Evolutionary conservation across 2,329 filamentous ascomycete genomes (phyloP).

Genomic region (Microsporum ferrugineum): DNA sequence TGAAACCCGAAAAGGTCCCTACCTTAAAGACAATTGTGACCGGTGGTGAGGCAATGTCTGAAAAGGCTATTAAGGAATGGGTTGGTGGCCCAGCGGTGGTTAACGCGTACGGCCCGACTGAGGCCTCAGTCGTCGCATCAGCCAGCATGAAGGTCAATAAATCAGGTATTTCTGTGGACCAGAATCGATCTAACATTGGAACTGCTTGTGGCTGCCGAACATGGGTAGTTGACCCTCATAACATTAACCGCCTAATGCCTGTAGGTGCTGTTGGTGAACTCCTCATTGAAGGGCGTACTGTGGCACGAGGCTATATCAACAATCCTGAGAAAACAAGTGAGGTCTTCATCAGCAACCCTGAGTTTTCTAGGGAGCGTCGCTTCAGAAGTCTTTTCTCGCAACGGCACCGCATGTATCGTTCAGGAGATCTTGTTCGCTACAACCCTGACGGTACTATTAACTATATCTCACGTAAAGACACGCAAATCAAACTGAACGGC

Average conservation of each 20-base stretch:
- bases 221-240: constrained; percentile 32
- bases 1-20: constrained; percentile 36
- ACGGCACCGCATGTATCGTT: constrained; percentile 17
- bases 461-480: constrained; percentile 21
- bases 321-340: constrained; percentile 44
- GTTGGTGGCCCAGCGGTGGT: constrained; percentile 31
- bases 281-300: constrained; percentile 32
- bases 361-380: constrained; percentile 13
- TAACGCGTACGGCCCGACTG: constrained; percentile 35
- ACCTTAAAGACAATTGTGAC: constrained; percentile 34
- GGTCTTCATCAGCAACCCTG: constrained; percentile 44
- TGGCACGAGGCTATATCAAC: constrained; percentile 47
- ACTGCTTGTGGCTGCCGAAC: constrained; percentile 24
- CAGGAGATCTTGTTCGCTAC: constrained; percentile 19
- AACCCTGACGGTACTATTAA: constrained; percentile 15
- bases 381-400: constrained; percentile 11
- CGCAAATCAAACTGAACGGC: constrained; percentile 55
- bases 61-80: constrained; percentile 36
- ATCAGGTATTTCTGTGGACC: constrained; percentile 17
- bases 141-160: constrained; percentile 22
- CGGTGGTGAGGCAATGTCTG: constrained; percentile 37
- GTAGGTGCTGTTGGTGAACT: constrained; percentile 39
- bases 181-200: constrained; percentile 26
- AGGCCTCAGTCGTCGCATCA: constrained; percentile 27
- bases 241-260: constrained; percentile 32